Evolutionary conservation across 2,329 filamentous ascomycete genomes (phyloP).

Genomic region (Biscogniauxia marginata): DNA sequence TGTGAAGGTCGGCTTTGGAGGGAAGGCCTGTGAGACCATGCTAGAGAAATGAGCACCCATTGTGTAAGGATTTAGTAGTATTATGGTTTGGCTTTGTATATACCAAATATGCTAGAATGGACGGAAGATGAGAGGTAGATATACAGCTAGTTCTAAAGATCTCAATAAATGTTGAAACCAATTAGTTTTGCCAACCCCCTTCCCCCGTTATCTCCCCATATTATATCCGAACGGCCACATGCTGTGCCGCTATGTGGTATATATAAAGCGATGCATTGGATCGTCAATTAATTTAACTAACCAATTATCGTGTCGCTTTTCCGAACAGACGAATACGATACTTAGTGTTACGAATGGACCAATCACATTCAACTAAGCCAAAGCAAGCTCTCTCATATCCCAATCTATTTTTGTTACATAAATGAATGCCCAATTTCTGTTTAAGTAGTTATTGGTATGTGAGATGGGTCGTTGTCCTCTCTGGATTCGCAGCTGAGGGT

Average conservation of each 20-base stretch:
- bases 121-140: background rate
- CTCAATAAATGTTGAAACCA: too few species aligned
- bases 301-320: background rate
- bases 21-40: slow-evolving; percentile 3
- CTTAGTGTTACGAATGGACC: background rate
- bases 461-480: too few species aligned
- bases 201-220: too few species aligned
- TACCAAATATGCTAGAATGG: background rate
- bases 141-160: background rate
- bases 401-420: background rate
- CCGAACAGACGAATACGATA: background rate
- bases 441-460: too few species aligned
- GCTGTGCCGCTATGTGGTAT: background rate
- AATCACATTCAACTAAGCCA: background rate
- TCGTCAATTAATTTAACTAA: too few species aligned
- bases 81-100: background rate
- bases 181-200: too few species aligned
- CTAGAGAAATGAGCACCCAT: background rate
- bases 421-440: too few species aligned
- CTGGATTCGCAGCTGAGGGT: too few species aligned
- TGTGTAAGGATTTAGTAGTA: background rate
- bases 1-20: slow-evolving; percentile 4
- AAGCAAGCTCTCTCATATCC: background rate
- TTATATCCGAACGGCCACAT: background rate
- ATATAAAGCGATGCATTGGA: too few species aligned